Evolutionary conservation across 257 asterid species (phyloP).

Genomic region (Scutellaria barbata): DNA sequence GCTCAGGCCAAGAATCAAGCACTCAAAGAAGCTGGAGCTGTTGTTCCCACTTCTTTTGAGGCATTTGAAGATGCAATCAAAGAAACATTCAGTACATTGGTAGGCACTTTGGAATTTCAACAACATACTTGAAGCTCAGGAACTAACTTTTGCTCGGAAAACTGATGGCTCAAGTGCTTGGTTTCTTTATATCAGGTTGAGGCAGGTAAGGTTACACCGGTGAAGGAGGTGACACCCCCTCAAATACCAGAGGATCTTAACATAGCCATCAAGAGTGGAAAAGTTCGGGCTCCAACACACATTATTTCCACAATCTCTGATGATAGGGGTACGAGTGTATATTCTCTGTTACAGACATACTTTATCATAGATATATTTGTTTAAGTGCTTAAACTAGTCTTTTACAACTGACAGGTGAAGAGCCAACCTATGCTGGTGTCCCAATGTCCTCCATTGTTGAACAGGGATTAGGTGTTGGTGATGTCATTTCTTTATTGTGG

Average conservation of each 20-base stretch:
- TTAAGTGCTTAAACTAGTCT: conserved; percentile 33
- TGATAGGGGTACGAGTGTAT: conserved; percentile 71
- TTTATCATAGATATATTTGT: conserved; percentile 6
- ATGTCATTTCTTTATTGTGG: conserved; percentile 95
- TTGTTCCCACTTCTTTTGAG: conserved; percentile 96
- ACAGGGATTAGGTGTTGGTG: conserved; percentile 98
- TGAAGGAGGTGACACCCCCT: conserved; percentile 91
- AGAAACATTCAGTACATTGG: conserved; percentile 80
- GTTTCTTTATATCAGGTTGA: conserved; percentile 55
- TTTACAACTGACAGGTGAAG: conserved; percentile 73
- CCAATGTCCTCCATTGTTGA: conserved; percentile 98
- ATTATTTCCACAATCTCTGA: conserved; percentile 97
- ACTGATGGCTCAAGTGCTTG: conserved; percentile 28
- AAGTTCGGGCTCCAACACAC: conserved; percentile 99
- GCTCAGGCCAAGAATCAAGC: conserved; percentile 99
- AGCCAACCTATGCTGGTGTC: conserved; percentile 94
- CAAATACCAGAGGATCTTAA: conserved; percentile 98
- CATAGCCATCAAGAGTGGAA: conserved; percentile 92
- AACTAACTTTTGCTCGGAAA: not conserved
- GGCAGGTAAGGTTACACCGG: conserved; percentile 72
- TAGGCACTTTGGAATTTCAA: conserved; percentile 34
- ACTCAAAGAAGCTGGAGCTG: conserved; percentile 92
- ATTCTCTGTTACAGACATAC: conserved; percentile 5
- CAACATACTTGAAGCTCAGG: conserved; percentile 9
- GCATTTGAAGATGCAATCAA: conserved; percentile 88